Evolutionary conservation across 2,329 filamentous ascomycete genomes (phyloP), one percentile per base, ranked within the genome.

Genomic region (Fusarium sambucinum): DNA sequence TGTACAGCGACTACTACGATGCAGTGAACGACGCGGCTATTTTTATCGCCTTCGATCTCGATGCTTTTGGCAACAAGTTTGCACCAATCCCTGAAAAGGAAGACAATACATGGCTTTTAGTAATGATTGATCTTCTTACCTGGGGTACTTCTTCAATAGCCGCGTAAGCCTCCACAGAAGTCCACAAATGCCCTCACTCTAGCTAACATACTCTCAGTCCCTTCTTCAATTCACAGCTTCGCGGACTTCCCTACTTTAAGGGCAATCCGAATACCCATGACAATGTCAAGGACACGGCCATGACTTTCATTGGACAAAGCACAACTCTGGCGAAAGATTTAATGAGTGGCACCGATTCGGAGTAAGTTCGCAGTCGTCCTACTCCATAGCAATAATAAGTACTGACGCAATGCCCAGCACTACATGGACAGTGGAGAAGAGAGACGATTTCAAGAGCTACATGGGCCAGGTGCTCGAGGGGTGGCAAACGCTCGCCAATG

Each of bases 301-400:
- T 51, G 47, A 51, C 47, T 16, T 12, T 17, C 2, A 50, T 51
- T 21, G 33, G 47, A 38, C 47, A 51, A 37, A 51, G 47, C 12
- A 51, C 47, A 29, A 51, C 47, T 16, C 2, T 48, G 32, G 21
- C 21, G 1, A 17, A 38, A 11, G 44, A 46, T n/a, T 1, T 35
- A 35, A 3, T 5, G 32, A 17, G 8, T 17, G 32, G 32, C 7
- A 5, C 0, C 16, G 3, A 35, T 4, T 0, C 13, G 8, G 32
- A 35, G 32, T 35, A n/a, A 17, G 32, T 35, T 17, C 5, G 16
- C 32, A 35, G 16, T 17, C 8, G 4, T 10, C 16, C 8, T n/a
- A 33, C 16, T 17, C 1, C 7, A 17, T 17, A 10, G 8, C 32
- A 35, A 33, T 16, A 33, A 1, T 33, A 35, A 35, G 16, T 5